Conservation (phyloP, 2,329 filamentous ascomycete species). For the Stagonosporopsis tanaceti region DNA sequence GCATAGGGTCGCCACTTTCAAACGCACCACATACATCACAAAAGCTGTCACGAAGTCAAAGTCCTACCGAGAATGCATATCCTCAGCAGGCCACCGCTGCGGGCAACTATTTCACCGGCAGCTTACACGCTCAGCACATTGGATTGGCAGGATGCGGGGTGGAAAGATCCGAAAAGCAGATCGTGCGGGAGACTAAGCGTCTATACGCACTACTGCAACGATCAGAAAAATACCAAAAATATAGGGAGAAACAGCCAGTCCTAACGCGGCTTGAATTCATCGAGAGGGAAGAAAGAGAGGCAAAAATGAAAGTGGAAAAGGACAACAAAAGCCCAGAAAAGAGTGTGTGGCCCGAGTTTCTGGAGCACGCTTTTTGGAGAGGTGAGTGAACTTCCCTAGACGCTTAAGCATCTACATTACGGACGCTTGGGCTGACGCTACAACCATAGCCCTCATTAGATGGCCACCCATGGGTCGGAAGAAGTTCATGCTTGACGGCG, state of each 20-base stretch:
- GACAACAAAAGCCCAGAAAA: slow-evolving; percentile 44
- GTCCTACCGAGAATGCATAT: slow-evolving; percentile 38
- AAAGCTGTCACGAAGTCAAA: slow-evolving; percentile 43
- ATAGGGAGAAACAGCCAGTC: slow-evolving; percentile 52
- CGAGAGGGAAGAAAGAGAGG: slow-evolving; percentile 28
- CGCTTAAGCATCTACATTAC: neutral
- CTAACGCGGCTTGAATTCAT: slow-evolving; percentile 29
- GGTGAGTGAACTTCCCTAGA: slow-evolving; percentile 44
- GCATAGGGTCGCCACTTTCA: slow-evolving; percentile 26
- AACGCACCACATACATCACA: slow-evolving; percentile 24
- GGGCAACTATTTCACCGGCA: slow-evolving; percentile 39
- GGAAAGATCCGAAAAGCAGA: slow-evolving; percentile 40
- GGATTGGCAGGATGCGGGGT: slow-evolving; percentile 28
- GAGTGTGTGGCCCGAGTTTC: slow-evolving; percentile 55
- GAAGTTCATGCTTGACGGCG: slow-evolving; percentile 59
- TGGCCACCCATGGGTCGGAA: slow-evolving; percentile 66
- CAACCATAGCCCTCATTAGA: slow-evolving; percentile 50
- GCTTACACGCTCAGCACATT: slow-evolving; percentile 34
- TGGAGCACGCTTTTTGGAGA: slow-evolving; percentile 59
- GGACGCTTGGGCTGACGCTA: slow-evolving; percentile 8
- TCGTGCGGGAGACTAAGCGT: slow-evolving; percentile 38
- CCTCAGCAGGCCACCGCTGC: slow-evolving; percentile 25
- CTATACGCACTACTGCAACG: slow-evolving; percentile 40
- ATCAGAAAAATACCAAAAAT: slow-evolving; percentile 56
- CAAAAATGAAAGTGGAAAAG: slow-evolving; percentile 24